These are phyloP conservation scores for Picochlorum sp. DNA, from an alignment of 139 green algal species.

Conservation along the genomic window DNA sequence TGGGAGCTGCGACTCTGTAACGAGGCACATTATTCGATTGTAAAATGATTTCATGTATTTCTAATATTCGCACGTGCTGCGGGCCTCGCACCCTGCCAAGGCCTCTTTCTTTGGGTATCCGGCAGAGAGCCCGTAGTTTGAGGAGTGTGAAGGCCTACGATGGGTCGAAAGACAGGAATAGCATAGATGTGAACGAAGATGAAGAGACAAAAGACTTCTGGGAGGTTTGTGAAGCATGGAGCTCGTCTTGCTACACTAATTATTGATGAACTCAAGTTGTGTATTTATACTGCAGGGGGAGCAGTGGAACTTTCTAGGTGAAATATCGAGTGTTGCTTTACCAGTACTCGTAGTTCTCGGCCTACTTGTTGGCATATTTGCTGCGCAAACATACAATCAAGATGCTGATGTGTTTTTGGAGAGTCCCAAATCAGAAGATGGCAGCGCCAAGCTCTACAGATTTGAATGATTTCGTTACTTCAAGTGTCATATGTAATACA, in stretches of 20 bases:
- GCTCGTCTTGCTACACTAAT: neutral
- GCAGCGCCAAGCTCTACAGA: neutral
- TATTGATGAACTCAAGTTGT: neutral
- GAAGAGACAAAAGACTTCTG: constrained; percentile 13
- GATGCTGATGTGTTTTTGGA: constrained; percentile 11
- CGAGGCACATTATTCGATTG: too few relatives aligned
- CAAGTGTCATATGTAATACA: neutral
- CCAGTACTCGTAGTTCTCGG: constrained; percentile 2
- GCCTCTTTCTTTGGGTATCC: too few relatives aligned
- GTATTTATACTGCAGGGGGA: constrained; percentile 11
- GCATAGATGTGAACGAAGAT: neutral
- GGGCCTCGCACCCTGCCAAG: too few relatives aligned
- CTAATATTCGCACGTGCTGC: too few relatives aligned
- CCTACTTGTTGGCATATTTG: constrained; percentile 3
- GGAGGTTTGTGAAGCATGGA: constrained; percentile 7
- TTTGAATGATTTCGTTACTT: constrained; percentile 1
- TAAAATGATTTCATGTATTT: too few relatives aligned
- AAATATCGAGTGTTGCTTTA: constrained; percentile 1
- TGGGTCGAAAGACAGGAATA: too few relatives aligned
- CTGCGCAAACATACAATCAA: constrained; percentile 14
- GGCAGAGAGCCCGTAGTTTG: too few relatives aligned
- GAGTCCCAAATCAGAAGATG: constrained; percentile 9
- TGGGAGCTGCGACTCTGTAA: too few relatives aligned
- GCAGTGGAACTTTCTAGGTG: constrained; percentile 7
- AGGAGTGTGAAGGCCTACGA: too few relatives aligned